Percentiles rank a stretch among this genome's conserved stretches.
Conservation (phyloP, 352 stramenopile species). For the Phytophthora syringae region DNA sequence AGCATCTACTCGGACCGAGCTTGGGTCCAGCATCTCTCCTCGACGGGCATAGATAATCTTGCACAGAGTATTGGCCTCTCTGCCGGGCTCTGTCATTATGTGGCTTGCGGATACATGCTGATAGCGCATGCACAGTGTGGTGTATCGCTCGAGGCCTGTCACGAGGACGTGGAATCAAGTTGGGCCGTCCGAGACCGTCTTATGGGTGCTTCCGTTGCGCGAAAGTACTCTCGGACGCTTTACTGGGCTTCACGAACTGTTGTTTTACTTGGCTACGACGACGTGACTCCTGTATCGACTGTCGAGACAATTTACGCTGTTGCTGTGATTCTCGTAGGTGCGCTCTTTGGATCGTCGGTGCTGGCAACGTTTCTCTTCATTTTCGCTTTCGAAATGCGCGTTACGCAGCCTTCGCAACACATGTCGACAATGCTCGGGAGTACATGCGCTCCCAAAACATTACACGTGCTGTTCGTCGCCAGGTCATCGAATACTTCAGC, state of each 20-base stretch:
- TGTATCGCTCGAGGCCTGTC: conserved; percentile 55
- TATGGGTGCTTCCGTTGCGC: conserved; percentile 41
- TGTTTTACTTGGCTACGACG: conserved; percentile 71
- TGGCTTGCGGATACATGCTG: conserved; percentile 78
- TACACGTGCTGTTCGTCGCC: conserved; percentile 45
- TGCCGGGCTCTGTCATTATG: conserved; percentile 54
- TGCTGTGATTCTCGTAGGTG: conserved; percentile 51
- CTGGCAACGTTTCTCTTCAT: conserved; percentile 80
- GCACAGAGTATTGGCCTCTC: conserved; percentile 47
- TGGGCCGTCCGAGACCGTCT: conserved; percentile 71
- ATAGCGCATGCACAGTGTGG: conserved; percentile 68
- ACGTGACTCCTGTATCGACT: conserved; percentile 68
- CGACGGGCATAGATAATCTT: conserved; percentile 68
- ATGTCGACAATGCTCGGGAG: conserved; percentile 76
- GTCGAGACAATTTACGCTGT: conserved; percentile 65
- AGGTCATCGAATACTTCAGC: conserved; percentile 72
- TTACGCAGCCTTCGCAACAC: conserved; percentile 57
- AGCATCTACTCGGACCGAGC: conserved; percentile 60
- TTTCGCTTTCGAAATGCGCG: conserved; percentile 69
- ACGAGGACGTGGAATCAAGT: conserved; percentile 51
- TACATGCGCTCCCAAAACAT: conserved; percentile 81
- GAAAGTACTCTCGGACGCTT: conserved; percentile 66
- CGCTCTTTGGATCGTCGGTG: conserved; percentile 61
- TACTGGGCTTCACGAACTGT: conserved; percentile 73
- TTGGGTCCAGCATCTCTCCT: conserved; percentile 60